These are phyloP conservation scores for Scleromitrula shiraiana DNA, from an alignment of 2,329 filamentous ascomycete genomes.

Conservation along the genomic window DNA sequence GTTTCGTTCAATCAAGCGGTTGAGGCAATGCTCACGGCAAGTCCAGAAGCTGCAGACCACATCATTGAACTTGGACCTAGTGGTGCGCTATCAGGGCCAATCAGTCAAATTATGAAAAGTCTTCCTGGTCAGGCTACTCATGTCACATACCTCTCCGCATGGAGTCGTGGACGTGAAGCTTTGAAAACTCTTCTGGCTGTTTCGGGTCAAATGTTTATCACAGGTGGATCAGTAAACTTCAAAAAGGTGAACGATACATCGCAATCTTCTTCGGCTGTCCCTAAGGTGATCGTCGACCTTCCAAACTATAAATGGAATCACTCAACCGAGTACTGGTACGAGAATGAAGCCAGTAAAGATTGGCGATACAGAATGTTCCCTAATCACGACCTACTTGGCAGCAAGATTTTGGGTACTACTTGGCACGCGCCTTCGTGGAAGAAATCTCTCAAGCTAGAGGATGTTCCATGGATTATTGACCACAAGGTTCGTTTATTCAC, in stretches of 20 bases:
- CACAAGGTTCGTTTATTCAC: too few species aligned
- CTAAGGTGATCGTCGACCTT: slow-evolving; percentile 31
- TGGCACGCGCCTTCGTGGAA: slow-evolving; percentile 23
- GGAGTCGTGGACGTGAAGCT: slow-evolving; percentile 1
- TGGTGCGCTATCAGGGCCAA: slow-evolving; percentile 9
- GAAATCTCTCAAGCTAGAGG: slow-evolving; percentile 26
- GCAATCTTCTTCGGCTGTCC: slow-evolving; percentile 23
- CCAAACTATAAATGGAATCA: slow-evolving; percentile 49
- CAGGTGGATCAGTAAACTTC: slow-evolving; percentile 3
- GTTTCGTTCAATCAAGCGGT: slow-evolving; percentile 13
- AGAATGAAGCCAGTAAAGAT: slow-evolving; percentile 39
- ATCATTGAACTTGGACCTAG: slow-evolving; percentile 13
- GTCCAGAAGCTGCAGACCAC: neutral
- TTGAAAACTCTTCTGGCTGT: slow-evolving; percentile 2
- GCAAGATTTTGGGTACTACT: slow-evolving; percentile 12
- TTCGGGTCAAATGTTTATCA: slow-evolving; percentile 9
- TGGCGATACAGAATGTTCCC: slow-evolving; percentile 38
- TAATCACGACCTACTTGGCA: slow-evolving; percentile 43
- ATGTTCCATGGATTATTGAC: slow-evolving; percentile 46
- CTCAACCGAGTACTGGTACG: slow-evolving; percentile 43
- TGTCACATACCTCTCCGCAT: slow-evolving; percentile 19
- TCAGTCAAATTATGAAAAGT: slow-evolving; percentile 7
- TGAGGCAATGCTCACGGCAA: neutral
- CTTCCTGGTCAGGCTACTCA: slow-evolving; percentile 32
- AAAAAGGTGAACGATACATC: slow-evolving; percentile 30